Evolutionary conservation across 169 alveolate species (phyloP), one percentile per base, ranked within the genome.

Genomic region (Fabrea salina): DNA sequence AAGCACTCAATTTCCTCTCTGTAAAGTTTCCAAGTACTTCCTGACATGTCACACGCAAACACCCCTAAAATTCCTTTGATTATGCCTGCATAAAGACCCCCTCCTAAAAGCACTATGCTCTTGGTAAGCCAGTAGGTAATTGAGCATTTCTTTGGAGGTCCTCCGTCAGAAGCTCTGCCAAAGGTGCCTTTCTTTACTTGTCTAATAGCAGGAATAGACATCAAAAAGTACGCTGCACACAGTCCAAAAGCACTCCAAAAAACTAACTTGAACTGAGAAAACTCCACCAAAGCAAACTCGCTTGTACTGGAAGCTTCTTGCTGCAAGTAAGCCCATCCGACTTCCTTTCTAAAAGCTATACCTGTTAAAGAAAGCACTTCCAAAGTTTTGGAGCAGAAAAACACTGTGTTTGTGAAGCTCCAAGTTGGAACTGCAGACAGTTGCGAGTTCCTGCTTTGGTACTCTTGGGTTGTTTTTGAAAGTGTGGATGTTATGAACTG

Each of bases 231-330:
- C 1, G 40, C n/a, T 11, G 35, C 16, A 22, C 59, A 16, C 25
- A 74, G 22, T 2, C 72, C 50, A 35, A 74, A 74, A 25, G 44
- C 13, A 3, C 50, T 35, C 58, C 81, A 74, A 54, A 53, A 74
- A 19, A 25, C 37, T 8, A 16, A 51, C 30, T 41, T 51, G 59
- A 51, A 51, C 19, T 51, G 27, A 51, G 59, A 33, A 11, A 30
- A 22, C 27, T 51, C 59, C 19, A 33, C 59, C 19, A 22, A 51
- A 22, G 37, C 59, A 22, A 33, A 5, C 27, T 51, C 59, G 49
- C 54, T 32, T 4, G 54, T 30, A 35, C 43, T 33, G 30, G 35
- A 39, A 22, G 27, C 37, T 64, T 64, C 75, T 40, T 64, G 30
- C 35, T 40, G 35, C 5, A 64, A 19, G 13, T 39, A 3, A 5